Conservation (phyloP, 352 stramenopile genomes). For the Pythium myriotylum region DNA sequence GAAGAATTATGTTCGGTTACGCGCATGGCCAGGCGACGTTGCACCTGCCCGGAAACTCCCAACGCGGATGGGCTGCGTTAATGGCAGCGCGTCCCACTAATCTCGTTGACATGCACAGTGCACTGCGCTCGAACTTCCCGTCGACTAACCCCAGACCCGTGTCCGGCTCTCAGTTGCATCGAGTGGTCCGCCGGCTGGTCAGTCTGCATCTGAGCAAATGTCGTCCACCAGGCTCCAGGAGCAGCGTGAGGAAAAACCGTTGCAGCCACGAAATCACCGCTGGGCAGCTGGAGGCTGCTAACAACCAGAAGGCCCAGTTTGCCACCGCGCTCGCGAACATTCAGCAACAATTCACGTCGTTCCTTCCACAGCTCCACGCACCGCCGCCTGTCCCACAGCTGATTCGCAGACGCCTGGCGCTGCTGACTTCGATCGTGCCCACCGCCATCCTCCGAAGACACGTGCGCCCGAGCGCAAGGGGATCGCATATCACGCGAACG, state of each 20-base stretch:
- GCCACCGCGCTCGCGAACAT: background rate
- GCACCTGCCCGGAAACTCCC: background rate
- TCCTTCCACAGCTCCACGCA: background rate
- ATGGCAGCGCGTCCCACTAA: too few relatives aligned
- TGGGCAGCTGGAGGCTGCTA: background rate
- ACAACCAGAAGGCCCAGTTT: background rate
- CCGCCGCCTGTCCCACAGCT: background rate
- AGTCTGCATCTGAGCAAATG: background rate
- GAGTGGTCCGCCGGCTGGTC: too few relatives aligned
- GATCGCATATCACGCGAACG: too few relatives aligned
- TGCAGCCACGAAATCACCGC: background rate
- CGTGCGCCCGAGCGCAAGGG: too few relatives aligned
- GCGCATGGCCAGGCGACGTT: background rate
- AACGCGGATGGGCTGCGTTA: background rate
- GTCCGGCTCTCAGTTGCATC: too few relatives aligned
- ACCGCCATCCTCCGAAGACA: too few relatives aligned
- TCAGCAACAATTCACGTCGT: background rate
- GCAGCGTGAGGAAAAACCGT: background rate
- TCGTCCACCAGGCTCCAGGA: slow-evolving; percentile 4
- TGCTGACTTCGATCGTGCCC: background rate
- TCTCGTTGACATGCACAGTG: too few relatives aligned
- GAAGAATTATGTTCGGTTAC: slow-evolving; percentile 11
- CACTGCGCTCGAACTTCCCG: too few relatives aligned
- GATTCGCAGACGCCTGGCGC: background rate
- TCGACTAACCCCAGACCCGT: too few relatives aligned